Base-by-base conservation (phyloP, 73 alveolate species). In the Blepharisma japonicum region DNA sequence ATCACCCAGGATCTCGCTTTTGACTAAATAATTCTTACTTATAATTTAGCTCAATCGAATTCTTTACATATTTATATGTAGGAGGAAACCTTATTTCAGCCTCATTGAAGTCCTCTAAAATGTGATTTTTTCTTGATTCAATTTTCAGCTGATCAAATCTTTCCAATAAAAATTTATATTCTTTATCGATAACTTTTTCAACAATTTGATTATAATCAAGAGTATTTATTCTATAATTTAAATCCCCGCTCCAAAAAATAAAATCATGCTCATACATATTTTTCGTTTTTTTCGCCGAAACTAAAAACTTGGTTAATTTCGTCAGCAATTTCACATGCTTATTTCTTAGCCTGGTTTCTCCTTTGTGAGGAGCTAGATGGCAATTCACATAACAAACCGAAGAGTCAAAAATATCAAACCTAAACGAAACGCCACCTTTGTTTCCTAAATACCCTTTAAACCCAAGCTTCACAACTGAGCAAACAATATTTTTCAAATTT, bases 1-100 rank as follows among this genome's bases (percentile, higher is more conserved):
- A 61, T 39, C 74, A 61, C 18, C 47, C 74, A 20, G 74, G 74
- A 9, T 61, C 74, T 61, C 74, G 42, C 42, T 32, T 32, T 32
- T 32, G 42, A 3, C 42, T 32, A 32, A 32, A 32, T 32, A 32
- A 32, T 1, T 32, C 42, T 32, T 32, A 32, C 42, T 32, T 32
- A 32, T 32, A 32, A 3, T 3, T 32, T 3, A 32, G 42, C 42
- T 32, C 42, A 32, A 14, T 61, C 23, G 74, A 61, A n/a, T 39
- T 39, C 23, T 20, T 61, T 61, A 61, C 14, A 61, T 61, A 61
- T 25, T 61, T 61, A 25, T 14, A 61, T 1, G 74, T 61, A 20
- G 74, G 74, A 20, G 18, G 18, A 61, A 61, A 61, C 18, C 11
- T 9, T 18, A 61, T 61, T 25, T 61, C 74, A 8, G 50, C 74